Percentiles rank a stretch among this genome's conserved stretches.
These are phyloP conservation scores for Detonula confervacea DNA, from an alignment of 352 stramenopile genomes.

Conservation along the genomic window DNA sequence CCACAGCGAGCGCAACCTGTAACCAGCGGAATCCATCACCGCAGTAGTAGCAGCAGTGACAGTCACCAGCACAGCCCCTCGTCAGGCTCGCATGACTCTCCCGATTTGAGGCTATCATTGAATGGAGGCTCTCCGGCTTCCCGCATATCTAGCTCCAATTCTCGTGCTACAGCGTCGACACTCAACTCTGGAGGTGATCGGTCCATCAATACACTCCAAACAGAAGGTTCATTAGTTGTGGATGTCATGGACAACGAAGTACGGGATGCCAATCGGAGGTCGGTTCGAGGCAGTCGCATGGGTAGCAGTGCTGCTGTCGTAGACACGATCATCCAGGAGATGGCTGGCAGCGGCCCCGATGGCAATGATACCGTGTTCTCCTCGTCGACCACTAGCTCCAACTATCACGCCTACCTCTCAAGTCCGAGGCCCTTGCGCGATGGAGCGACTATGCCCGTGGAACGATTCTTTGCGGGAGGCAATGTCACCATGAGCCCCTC, in stretches of 20 bases:
- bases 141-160: constrained; percentile 34
- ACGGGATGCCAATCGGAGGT: constrained; percentile 39
- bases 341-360: constrained; percentile 12
- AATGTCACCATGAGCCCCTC: constrained; percentile 27
- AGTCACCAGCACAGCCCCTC: constrained; percentile 16
- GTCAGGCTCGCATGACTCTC: constrained; percentile 13
- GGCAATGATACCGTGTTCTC: constrained; percentile 53
- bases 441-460: constrained; percentile 34
- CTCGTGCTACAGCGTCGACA: constrained; percentile 7
- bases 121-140: constrained; percentile 26
- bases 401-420: constrained; percentile 22
- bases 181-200: constrained; percentile 13
- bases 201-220: constrained; percentile 19
- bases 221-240: constrained; percentile 25
- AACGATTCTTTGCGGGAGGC: constrained; percentile 29
- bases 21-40: background rate
- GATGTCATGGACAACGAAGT: constrained; percentile 43
- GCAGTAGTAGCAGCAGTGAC: background rate
- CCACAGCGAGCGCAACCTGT: constrained; percentile 12
- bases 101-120: too few relatives aligned
- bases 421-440: constrained; percentile 38
- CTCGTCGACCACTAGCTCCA: constrained; percentile 44
- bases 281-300: constrained; percentile 1
- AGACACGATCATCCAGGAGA: too few relatives aligned
- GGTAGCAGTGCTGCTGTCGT: background rate